Evolutionary conservation across 2,329 filamentous ascomycete genomes (phyloP), one percentile per base, ranked within the genome.

Genomic region (Graphilbum fragrans): DNA sequence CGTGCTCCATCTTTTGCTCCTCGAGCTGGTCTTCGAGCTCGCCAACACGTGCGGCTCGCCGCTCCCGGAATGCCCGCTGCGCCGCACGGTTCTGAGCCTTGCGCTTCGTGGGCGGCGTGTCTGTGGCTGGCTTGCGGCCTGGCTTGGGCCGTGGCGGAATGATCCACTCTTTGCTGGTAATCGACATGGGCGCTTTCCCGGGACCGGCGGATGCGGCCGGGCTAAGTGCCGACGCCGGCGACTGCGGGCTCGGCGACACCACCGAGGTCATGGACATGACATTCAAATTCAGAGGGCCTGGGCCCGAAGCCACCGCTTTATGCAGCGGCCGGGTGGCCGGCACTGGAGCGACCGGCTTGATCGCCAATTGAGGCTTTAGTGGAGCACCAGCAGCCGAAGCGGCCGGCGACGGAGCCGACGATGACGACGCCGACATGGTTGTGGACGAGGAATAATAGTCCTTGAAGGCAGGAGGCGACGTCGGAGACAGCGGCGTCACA

Each of bases 51-150:
- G 86, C 85, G 2, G 86, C 86, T 48, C 90, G 77, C 44, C 90
- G 73, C 62, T 94, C 87, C 27, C 90, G 75, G 61, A 96, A 96
- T 1, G 84, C 86, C 44, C 90, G 72, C 64, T 96, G 90, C 3
- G 90, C 90, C 37, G 86, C 84, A 45, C 92, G 76, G 60, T 96
- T 96, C 64, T 96, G 92, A 2, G 86, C 84, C 67, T 95, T 93
- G 50, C 92, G 78, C 65, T 94, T 94, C 35, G 87, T 94, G 2
- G 85, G 84, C 14, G 88, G 87, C 40, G 88, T 93, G 56, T 95
- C 88, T 29, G 86, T 93, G 37, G 86, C 86, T 3, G 90, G 88
- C 69, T 96, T 96, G 52, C 90, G 79, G 38, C 90, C 90, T 19
- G 92, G 90, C 68, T 88, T 90, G 37, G 85, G 85, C 46, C 85